Percentiles rank a stretch among this genome's conserved stretches.
Evolutionary conservation across 345 rosid genomes (phyloP).

Genomic region (Limnanthes douglasii): DNA sequence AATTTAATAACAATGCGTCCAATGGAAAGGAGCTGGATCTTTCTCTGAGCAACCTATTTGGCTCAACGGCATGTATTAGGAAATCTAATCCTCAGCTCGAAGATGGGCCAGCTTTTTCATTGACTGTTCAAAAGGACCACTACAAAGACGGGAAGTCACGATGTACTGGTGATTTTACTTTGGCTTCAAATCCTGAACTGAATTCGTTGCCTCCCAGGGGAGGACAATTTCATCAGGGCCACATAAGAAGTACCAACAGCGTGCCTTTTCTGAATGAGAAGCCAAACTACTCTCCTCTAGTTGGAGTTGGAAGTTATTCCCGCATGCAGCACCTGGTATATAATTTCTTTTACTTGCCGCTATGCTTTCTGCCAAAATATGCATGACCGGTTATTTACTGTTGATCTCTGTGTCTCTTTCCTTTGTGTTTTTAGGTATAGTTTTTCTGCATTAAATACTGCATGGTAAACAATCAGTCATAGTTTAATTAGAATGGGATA

Average conservation of each 20-base stretch:
- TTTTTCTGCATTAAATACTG: too few species aligned
- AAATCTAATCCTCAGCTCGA: conserved; percentile 14
- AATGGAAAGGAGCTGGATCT: conserved; percentile 23
- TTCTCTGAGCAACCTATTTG: conserved; percentile 24
- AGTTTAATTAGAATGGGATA: too few species aligned
- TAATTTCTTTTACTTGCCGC: conserved; percentile 10
- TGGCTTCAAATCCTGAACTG: conserved; percentile 18
- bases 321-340: conserved; percentile 33
- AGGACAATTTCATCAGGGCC: conserved; percentile 16
- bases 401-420: not conserved
- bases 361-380: not conserved
- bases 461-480: too few species aligned
- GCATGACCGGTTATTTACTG: not conserved
- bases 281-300: conserved; percentile 14
- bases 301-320: conserved; percentile 19
- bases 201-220: conserved; percentile 18
- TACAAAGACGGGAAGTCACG: conserved; percentile 18
- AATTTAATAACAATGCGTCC: conserved; percentile 16
- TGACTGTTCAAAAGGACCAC: conserved; percentile 14
- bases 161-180: conserved; percentile 14
- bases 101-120: conserved; percentile 9
- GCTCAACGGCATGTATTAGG: conserved; percentile 19
- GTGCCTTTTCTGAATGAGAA: conserved; percentile 20
- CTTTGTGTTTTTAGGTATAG: not conserved
- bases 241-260: conserved; percentile 10